Evolutionary conservation across 441 rosid genomes (phyloP), one percentile per base, ranked within the genome.

Genomic region (Manihot esculenta): DNA sequence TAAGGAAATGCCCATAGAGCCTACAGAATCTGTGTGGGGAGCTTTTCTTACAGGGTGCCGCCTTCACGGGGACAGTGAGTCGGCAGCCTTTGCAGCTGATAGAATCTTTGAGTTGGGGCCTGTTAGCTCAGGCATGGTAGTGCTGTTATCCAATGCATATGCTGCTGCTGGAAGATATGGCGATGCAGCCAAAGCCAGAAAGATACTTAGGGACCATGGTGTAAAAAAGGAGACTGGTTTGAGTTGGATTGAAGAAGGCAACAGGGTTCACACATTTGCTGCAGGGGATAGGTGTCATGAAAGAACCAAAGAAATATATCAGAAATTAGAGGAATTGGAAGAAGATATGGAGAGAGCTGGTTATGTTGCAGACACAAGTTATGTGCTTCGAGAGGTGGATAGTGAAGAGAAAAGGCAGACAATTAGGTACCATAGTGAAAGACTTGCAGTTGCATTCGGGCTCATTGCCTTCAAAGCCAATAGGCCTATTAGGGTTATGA

Each of bases 241-340:
- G 72, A 91, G 98, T 64, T 93, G 98, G 98, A 91, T 94, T 48
- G 98, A 94, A 79, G 95, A 87, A 60, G 95, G 89, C 68, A 92
- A 85, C 65, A 90, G 69, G 77, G 87, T 94, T 76, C 98, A 94
- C 73, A 84, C 88, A 17, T 94, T 94, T 83, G 84, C 87, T 70
- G 81, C 95, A 17, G 94, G 91, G 49, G 98, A 92, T 50, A 81
- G 81, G 75, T 76, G 73, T 7, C 96, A 94, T 3, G 74, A 77
- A 44, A 86, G 68, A 79, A 76, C 84, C 50, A 73, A 81, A 6
- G 88, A 91, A 71, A 94, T 94, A 17, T 86, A 88, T 66, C 76
- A 67, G 79, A 94, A 90, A 77, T 80, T 94, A 68, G 88, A 84
- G 74, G 95, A 91, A 63, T 58, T 94, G 73, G 93, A 86, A 26